Percentiles rank a stretch among this genome's conserved stretches.
phyloP scores from a whole-genome alignment of 257 asterid genomes.

The Rauvolfia tetraphylla region DNA sequence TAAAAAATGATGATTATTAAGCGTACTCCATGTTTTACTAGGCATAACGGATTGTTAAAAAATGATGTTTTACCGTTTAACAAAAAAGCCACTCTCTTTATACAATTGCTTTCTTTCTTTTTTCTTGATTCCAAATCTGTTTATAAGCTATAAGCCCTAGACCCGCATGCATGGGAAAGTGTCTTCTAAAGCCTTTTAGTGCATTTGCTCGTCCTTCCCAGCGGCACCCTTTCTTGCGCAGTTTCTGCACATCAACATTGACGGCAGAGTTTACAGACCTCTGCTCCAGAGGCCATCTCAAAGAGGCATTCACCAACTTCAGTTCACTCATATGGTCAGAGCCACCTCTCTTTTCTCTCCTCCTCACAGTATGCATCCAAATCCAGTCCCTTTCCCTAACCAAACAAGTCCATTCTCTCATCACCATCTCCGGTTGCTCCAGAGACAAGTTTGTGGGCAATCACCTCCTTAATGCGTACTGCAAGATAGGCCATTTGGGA shows the following conservation, averaged over 20 bases:
- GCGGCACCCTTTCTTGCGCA: slow-evolving; percentile 24
- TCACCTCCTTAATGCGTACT: slow-evolving; percentile 56
- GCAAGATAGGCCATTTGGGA: slow-evolving; percentile 45
- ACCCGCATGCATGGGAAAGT: slow-evolving; percentile 33
- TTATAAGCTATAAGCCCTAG: neutral
- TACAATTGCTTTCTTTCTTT: no score
- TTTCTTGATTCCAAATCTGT: no score
- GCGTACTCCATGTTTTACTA: no score
- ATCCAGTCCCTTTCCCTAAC: slow-evolving; percentile 38
- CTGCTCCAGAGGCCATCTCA: slow-evolving; percentile 49
- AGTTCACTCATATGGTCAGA: slow-evolving; percentile 40
- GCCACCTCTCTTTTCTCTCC: slow-evolving; percentile 57
- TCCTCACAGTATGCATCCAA: slow-evolving; percentile 60
- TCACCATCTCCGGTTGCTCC: slow-evolving; percentile 49
- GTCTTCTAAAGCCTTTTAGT: slow-evolving; percentile 20
- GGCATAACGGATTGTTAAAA: no score
- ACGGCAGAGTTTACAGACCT: slow-evolving; percentile 35
- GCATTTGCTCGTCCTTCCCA: slow-evolving; percentile 19
- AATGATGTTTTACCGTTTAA: no score
- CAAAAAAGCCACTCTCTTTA: no score
- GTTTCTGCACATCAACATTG: slow-evolving; percentile 22
- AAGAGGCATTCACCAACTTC: slow-evolving; percentile 49
- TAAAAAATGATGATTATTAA: no score
- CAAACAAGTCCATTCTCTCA: slow-evolving; percentile 67
- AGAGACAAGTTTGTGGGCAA: slow-evolving; percentile 55